Base-by-base conservation (phyloP, 2,329 filamentous ascomycete genomes). In the Acephala macrosclerotiorum region DNA sequence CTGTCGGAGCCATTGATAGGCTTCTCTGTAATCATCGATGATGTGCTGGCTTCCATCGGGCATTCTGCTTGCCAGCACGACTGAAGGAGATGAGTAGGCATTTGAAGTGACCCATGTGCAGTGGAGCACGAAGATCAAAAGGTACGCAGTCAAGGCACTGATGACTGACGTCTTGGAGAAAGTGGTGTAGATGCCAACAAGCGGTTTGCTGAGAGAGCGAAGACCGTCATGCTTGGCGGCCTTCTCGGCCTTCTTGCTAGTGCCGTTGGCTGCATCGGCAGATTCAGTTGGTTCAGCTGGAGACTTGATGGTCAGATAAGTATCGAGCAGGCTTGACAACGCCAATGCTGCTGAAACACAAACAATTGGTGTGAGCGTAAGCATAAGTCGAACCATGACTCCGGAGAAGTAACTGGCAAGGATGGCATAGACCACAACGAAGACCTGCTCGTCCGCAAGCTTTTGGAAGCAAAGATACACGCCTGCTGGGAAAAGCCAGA, bases 71-170 rank as follows among this genome's bases (percentile, higher is more conserved):
- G 96, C 96, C 75, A 99, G 84, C 35, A 99, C 96, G 60, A 99
- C 96, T 0, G 96, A 99, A 6, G 96, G 96, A 29, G 96, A 99
- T 7, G 96, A 98, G 82, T 99, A 99, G 26, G 96, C 96, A 76
- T 98, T 98, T 6, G 96, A 98, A 18, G 96, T 99, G 60, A 99
- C 96, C 96, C 96, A 99, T 12, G 96, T 99, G 82, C 96, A 99
- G 84, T 99, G 96, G 60, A 95, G 87, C 64, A 99, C 96, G 77
- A 99, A 99, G 68, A 99, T 85, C 68, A 98, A 80, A 7, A 99
- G 87, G 78, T 97, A 99, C 42, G 92, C 79, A 12, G 89, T 87
- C 76, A 94, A 86, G 58, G 88, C 86, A 51, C 84, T 87, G 29
- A 93, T 89, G 42, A 97, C 88, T n/a, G 91, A 81, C 12, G 86